Evolutionary conservation across 768 basidiomycete genomes (phyloP).

Genomic region (Galerina sulciceps): DNA sequence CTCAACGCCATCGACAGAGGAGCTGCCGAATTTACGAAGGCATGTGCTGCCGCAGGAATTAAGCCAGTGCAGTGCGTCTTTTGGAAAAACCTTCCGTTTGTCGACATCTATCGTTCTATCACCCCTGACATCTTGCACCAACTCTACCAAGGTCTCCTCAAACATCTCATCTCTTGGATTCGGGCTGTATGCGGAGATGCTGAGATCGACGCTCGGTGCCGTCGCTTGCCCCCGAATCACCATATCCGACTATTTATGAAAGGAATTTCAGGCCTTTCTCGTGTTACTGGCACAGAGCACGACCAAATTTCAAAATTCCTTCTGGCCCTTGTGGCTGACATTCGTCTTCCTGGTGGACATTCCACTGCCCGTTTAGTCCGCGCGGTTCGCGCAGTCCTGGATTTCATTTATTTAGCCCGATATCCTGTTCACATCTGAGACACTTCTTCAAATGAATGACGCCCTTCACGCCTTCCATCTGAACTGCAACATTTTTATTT

Average conservation of each 20-base stretch:
- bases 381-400: conserved; percentile 8
- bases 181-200: background rate
- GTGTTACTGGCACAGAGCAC: conserved; percentile 8
- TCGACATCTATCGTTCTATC: conserved; percentile 43
- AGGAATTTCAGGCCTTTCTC: background rate
- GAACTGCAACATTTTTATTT: conserved; percentile 9
- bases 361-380: conserved; percentile 7
- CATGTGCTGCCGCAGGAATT: background rate
- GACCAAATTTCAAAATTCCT: no score
- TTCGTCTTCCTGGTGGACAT: background rate
- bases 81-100: conserved; percentile 43
- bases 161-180: conserved; percentile 44
- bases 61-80: conserved; percentile 37
- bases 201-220: conserved; percentile 34
- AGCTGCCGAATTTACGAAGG: background rate
- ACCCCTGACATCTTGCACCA: conserved; percentile 55
- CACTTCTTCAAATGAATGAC: conserved; percentile 9
- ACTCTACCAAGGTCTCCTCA: conserved; percentile 50
- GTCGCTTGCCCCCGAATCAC: background rate
- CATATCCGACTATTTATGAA: no score
- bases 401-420: conserved; percentile 18
- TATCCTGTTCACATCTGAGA: conserved; percentile 15
- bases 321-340: no score
- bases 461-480: conserved; percentile 9
- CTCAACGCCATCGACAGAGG: background rate